Conservation (phyloP, 768 basidiomycete genomes). For the Pleurotus cornucopiae region DNA sequence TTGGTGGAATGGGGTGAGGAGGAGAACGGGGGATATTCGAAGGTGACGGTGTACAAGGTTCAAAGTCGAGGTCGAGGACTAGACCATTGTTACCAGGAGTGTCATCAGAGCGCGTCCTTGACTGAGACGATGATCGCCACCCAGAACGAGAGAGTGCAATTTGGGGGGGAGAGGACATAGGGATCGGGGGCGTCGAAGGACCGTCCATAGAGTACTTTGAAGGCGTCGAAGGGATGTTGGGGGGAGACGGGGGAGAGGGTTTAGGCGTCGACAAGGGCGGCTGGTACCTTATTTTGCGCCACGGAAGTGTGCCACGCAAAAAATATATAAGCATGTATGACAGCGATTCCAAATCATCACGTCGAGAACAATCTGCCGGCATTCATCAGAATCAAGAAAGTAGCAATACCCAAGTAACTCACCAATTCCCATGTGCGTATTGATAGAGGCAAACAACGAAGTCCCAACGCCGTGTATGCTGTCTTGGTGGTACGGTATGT, state of each 20-base stretch:
- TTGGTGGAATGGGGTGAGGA: constrained; percentile 12
- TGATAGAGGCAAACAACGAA: constrained; percentile 69
- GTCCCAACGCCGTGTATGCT: constrained; percentile 80
- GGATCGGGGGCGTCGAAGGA: constrained; percentile 1
- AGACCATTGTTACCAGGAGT: background rate
- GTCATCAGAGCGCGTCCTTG: background rate
- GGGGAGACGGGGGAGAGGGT: constrained; percentile 20
- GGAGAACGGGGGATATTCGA: constrained; percentile 7
- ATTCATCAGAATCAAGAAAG: constrained; percentile 6
- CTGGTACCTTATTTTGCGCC: constrained; percentile 57
- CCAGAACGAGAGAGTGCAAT: background rate
- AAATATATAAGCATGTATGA: constrained; percentile 86
- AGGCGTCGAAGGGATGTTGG: constrained; percentile 1
- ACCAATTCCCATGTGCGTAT: constrained; percentile 74
- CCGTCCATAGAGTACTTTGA: constrained; percentile 1
- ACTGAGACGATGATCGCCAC: background rate
- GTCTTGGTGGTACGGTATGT: constrained; percentile 71
- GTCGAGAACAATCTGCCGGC: constrained; percentile 59
- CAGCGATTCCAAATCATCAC: constrained; percentile 77
- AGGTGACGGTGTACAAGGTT: constrained; percentile 4
- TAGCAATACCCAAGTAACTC: constrained; percentile 19
- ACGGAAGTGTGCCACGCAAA: constrained; percentile 71
- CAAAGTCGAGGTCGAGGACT: constrained; percentile 6
- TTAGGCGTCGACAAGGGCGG: constrained; percentile 21
- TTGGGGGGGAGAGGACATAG: constrained; percentile 2